Base-by-base conservation (phyloP, 495 filamentous ascomycete genomes). In the Penicillium alfredii region DNA sequence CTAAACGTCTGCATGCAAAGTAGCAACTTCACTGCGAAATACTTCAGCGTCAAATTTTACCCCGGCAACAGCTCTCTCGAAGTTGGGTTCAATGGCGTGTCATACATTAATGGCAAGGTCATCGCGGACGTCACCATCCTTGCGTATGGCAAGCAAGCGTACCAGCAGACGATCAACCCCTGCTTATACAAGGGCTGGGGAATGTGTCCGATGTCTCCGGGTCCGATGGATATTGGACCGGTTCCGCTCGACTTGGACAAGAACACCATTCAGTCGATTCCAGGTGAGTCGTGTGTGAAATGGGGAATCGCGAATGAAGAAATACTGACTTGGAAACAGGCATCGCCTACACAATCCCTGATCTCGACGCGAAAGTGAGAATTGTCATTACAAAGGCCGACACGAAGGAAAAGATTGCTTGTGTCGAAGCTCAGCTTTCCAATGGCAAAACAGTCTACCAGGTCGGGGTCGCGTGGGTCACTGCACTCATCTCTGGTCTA, bases 381-480 rank as follows among this genome's bases (percentile, higher is more conserved):
- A 78, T 98, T 37, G 76, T 75, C 45, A 81, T 98, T 69, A 93
- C 84, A 56, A 64, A 56, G 8, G 74, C 66, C 5, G 70, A 74
- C 36, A 79, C 73, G 0, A 62, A 69, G 4, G 58, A 75, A 32
- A 80, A 69, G 38, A 76, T 96, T 25, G 85, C 92, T 42, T 98
- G 92, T 53, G 76, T 98, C 4, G 82, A 94, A 62, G 90, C 89
- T 4, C 69, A 77, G 38, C 73, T 98, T 29, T 94, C 88, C 20
- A 98, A 97, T 50, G 84, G 85, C 42, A 87, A 95, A 62, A 94
- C 90, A 3, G 90, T 97, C 25, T 79, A 96, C 47, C 80, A 95
- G 49, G 70, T 84, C 35, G 87, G 76, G 40, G 88, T 98, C 4
- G 85, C 86, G 42, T 97, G 92, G 92, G 66, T 72, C 12, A 84